Conservation (phyloP, 768 basidiomycete species). For the Termitomyces sp. region DNA sequence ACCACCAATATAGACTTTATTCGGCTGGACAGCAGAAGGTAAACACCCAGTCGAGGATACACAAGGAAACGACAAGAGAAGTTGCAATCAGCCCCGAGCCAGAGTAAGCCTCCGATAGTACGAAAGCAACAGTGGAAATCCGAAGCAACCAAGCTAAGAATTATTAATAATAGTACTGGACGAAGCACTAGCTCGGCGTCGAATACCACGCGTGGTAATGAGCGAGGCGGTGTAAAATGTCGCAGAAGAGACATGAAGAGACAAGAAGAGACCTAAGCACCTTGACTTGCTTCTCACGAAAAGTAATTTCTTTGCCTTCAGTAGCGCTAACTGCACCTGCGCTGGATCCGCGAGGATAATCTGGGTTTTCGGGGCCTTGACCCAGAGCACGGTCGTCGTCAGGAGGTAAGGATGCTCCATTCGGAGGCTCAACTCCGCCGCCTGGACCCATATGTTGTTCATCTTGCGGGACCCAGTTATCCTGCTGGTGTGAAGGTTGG, state of each 20-base stretch:
- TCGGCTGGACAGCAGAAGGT: constrained; percentile 76
- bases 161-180: constrained; percentile 31
- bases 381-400: constrained; percentile 41
- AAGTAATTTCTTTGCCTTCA: constrained; percentile 40
- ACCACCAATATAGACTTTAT: constrained; percentile 90
- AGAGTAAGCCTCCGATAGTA: constrained; percentile 34
- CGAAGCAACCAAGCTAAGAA: constrained; percentile 21
- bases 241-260: constrained; percentile 21
- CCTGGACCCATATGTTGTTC: constrained; percentile 38
- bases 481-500: constrained; percentile 28
- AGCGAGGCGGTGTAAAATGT: constrained; percentile 23
- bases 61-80: constrained; percentile 43
- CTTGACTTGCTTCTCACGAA: constrained; percentile 79
- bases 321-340: constrained; percentile 35
- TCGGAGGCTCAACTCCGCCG: constrained; percentile 33
- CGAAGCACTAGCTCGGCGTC: constrained; percentile 30
- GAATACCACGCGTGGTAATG: constrained; percentile 20
- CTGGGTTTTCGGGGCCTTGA: constrained; percentile 44
- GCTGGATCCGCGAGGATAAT: constrained; percentile 47
- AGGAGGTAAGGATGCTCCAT: constrained; percentile 41
- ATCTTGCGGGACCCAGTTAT: constrained; percentile 48
- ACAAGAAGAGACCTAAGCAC: constrained; percentile 71
- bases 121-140: constrained; percentile 28
- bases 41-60: constrained; percentile 56
- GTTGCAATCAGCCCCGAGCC: constrained; percentile 38